Percentiles rank a stretch among this genome's conserved stretches.
phyloP scores from a whole-genome alignment of 1,139 yeast species.

The Hansenula sp. region DNA sequence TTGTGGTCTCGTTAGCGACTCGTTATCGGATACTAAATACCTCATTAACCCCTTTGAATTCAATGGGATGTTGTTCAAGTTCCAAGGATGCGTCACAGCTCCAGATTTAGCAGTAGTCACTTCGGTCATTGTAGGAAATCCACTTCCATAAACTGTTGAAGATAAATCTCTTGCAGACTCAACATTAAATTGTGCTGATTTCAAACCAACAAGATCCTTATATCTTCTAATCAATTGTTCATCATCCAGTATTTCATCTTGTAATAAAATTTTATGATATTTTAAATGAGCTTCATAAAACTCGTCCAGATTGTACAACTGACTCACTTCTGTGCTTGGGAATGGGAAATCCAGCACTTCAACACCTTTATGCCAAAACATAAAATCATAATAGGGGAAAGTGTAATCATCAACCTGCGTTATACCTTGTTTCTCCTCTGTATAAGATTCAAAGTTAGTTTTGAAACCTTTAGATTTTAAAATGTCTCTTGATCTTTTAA shows the following conservation, averaged over 20 bases:
- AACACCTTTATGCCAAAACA: constrained; percentile 32
- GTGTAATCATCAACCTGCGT: constrained; percentile 28
- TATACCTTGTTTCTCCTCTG: constrained; percentile 29
- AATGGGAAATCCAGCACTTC: constrained; percentile 34
- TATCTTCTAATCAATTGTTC: constrained; percentile 8
- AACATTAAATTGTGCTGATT: constrained; percentile 34
- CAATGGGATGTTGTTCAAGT: constrained; percentile 60
- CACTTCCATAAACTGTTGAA: constrained; percentile 44
- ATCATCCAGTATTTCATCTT: constrained; percentile 6
- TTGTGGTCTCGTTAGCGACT: constrained; percentile 43
- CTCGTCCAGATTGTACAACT: constrained; percentile 46
- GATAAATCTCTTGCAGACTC: constrained; percentile 47
- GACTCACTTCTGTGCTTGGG: constrained; percentile 34
- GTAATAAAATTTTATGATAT: constrained; percentile 25
- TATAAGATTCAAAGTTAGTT: constrained; percentile 35
- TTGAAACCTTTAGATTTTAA: constrained; percentile 47
- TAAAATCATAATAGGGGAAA: constrained; percentile 30
- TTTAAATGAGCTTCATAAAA: constrained; percentile 48
- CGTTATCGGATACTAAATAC: constrained; percentile 36
- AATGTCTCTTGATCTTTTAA: constrained; percentile 40
- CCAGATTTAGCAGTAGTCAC: constrained; percentile 11
- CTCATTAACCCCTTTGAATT: constrained; percentile 50
- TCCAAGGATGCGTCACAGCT: constrained; percentile 59
- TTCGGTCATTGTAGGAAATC: constrained; percentile 36
- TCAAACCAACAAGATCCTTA: constrained; percentile 34